Evolutionary conservation across 257 asterid genomes (phyloP).

Genomic region (Fraxinus pennsylvanica): DNA sequence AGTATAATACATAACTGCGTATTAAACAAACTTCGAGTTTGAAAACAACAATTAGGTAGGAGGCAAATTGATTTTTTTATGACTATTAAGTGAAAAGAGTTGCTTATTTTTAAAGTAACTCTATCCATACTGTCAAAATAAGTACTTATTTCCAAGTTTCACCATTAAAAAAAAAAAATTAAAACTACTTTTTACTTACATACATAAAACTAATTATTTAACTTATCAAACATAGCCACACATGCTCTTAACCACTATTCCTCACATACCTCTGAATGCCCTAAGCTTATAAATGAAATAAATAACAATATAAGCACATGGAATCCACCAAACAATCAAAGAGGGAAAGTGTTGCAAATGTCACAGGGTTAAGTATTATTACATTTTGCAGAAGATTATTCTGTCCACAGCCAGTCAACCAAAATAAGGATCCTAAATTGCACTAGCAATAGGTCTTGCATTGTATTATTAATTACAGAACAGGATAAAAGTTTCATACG

Average conservation of each 20-base stretch:
- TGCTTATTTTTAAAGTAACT: neutral
- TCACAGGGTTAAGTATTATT: neutral
- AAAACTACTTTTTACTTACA: too few relatives aligned
- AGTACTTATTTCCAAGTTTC: neutral
- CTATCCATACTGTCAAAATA: neutral
- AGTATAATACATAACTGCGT: slow-evolving; percentile 4
- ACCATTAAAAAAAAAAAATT: too few relatives aligned
- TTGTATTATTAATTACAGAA: too few relatives aligned
- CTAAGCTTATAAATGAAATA: neutral
- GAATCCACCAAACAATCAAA: neutral
- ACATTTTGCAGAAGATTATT: neutral
- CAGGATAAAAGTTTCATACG: neutral
- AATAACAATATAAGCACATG: neutral
- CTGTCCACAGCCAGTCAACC: neutral
- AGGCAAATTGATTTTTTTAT: neutral
- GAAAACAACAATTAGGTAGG: neutral
- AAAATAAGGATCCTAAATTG: neutral
- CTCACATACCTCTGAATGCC: neutral
- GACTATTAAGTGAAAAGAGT: too few relatives aligned
- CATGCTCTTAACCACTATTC: neutral
- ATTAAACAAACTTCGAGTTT: neutral
- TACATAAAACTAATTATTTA: too few relatives aligned
- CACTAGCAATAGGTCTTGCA: neutral
- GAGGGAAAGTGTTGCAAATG: neutral
- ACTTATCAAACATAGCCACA: neutral